Conservation (phyloP, 2,329 filamentous ascomycete species). For the Penicillium sp. region DNA sequence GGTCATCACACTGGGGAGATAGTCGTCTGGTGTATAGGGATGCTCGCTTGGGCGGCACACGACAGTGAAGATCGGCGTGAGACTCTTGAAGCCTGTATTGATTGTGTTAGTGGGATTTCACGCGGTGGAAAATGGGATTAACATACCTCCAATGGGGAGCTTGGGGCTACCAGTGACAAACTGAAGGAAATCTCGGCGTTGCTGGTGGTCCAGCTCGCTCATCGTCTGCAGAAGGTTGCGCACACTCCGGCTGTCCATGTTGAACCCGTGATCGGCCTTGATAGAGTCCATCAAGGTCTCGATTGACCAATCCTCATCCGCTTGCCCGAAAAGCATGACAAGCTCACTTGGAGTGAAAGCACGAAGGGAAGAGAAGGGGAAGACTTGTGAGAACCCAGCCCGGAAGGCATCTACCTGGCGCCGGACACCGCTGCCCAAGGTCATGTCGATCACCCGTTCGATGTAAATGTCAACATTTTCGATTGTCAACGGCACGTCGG, state of each 20-base stretch:
- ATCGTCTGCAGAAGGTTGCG: constrained; percentile 87
- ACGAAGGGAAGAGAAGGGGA: constrained; percentile 82
- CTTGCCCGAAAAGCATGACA: constrained; percentile 83
- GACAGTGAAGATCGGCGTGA: constrained; percentile 97
- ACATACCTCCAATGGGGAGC: constrained; percentile 87
- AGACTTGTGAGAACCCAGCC: constrained; percentile 84
- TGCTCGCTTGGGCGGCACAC: constrained; percentile 97
- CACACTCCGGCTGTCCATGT: constrained; percentile 94
- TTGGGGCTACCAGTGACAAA: constrained; percentile 98
- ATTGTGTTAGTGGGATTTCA: constrained; percentile 3
- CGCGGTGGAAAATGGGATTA: not conserved
- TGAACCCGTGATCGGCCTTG: constrained; percentile 96
- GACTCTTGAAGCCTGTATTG: constrained; percentile 74
- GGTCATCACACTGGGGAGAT: constrained; percentile 98
- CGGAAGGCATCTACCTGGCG: constrained; percentile 87
- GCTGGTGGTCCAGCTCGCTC: constrained; percentile 67
- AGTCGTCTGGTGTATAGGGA: constrained; percentile 88
- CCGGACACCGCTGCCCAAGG: constrained; percentile 76
- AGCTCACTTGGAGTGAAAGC: constrained; percentile 93
- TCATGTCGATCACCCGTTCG: constrained; percentile 83
- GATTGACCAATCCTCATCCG: constrained; percentile 93
- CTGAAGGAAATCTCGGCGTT: constrained; percentile 88
- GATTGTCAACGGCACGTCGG: constrained; percentile 68
- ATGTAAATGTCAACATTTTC: constrained; percentile 86
- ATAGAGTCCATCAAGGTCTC: constrained; percentile 97